Evolutionary conservation across 805 yeast species (phyloP).

Genomic region (Ogataea wickerhamii): DNA sequence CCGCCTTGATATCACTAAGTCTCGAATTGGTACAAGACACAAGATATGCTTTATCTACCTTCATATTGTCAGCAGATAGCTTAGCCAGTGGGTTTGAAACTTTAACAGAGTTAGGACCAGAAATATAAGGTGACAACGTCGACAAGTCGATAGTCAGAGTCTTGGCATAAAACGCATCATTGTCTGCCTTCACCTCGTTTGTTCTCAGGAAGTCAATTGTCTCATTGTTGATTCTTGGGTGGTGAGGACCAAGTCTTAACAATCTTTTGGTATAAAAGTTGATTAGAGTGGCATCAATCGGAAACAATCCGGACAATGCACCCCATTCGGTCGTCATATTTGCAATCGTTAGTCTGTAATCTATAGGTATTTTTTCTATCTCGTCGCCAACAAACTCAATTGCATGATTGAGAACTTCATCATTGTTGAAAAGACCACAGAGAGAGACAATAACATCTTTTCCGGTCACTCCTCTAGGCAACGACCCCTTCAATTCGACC

Average conservation of each 20-base stretch:
- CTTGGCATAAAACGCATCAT: slow-evolving; percentile 84
- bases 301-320: slow-evolving; percentile 93
- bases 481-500: slow-evolving; percentile 77
- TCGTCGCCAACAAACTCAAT: slow-evolving; percentile 90
- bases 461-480: slow-evolving; percentile 88
- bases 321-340: slow-evolving; percentile 99
- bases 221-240: slow-evolving; percentile 72
- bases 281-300: slow-evolving; percentile 79
- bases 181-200: slow-evolving; percentile 52
- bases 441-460: slow-evolving; percentile 95
- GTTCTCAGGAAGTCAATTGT: slow-evolving; percentile 51
- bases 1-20: slow-evolving; percentile 87
- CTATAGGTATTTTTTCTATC: slow-evolving; percentile 63
- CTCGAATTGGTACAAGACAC: slow-evolving; percentile 98
- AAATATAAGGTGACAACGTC: slow-evolving; percentile 79
- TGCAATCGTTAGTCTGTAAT: slow-evolving; percentile 87
- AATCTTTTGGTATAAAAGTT: slow-evolving; percentile 73
- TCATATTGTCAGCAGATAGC: slow-evolving; percentile 66
- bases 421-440: slow-evolving; percentile 90
- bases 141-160: slow-evolving; percentile 75
- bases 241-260: slow-evolving; percentile 43
- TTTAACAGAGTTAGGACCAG: slow-evolving; percentile 98
- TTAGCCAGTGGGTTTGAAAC: slow-evolving; percentile 75
- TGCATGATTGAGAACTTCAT: slow-evolving; percentile 90
- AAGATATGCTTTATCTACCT: slow-evolving; percentile 88